Evolutionary conservation across 2,329 filamentous ascomycete species (phyloP).

Genomic region (Phaeoacremonium minimum): DNA sequence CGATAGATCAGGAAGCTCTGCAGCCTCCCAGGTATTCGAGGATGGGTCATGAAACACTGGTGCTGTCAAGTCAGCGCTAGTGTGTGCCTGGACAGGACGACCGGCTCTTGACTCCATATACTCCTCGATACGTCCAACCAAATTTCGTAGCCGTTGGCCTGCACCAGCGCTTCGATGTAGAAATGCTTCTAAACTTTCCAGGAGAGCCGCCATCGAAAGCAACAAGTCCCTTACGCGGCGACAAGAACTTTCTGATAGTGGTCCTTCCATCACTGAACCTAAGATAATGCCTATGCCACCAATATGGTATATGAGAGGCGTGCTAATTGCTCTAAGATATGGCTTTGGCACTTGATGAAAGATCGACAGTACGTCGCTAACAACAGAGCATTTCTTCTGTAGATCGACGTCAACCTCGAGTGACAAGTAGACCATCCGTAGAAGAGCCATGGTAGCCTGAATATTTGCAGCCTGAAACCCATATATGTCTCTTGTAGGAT

Average conservation of each 20-base stretch:
- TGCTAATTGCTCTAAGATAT: slow-evolving; percentile 22
- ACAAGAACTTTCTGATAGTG: slow-evolving; percentile 20
- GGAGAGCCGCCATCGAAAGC: slow-evolving; percentile 15
- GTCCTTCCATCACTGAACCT: slow-evolving; percentile 25
- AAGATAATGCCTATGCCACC: slow-evolving; percentile 27
- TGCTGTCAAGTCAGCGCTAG: background rate
- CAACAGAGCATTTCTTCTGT: slow-evolving; percentile 22
- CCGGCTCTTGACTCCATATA: background rate
- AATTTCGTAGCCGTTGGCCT: slow-evolving; percentile 1
- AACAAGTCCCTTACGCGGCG: slow-evolving; percentile 20
- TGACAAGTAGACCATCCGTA: slow-evolving; percentile 24
- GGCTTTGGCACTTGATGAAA: slow-evolving; percentile 19
- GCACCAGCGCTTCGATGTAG: slow-evolving; percentile 1
- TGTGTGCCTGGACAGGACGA: background rate
- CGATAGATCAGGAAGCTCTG: slow-evolving; percentile 7
- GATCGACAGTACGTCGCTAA: slow-evolving; percentile 20
- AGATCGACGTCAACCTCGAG: slow-evolving; percentile 18
- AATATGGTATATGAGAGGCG: slow-evolving; percentile 26
- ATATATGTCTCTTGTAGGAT: slow-evolving; percentile 21
- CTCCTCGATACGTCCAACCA: background rate
- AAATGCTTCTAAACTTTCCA: slow-evolving; percentile 1
- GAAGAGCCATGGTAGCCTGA: slow-evolving; percentile 24
- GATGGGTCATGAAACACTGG: background rate
- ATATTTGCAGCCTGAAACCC: slow-evolving; percentile 31
- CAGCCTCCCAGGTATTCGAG: slow-evolving; percentile 1